A percentile compares a stretch with the other conserved stretches of the same genome.
Conservation (phyloP, 768 basidiomycete species). For the Boletus subparvulus region DNA sequence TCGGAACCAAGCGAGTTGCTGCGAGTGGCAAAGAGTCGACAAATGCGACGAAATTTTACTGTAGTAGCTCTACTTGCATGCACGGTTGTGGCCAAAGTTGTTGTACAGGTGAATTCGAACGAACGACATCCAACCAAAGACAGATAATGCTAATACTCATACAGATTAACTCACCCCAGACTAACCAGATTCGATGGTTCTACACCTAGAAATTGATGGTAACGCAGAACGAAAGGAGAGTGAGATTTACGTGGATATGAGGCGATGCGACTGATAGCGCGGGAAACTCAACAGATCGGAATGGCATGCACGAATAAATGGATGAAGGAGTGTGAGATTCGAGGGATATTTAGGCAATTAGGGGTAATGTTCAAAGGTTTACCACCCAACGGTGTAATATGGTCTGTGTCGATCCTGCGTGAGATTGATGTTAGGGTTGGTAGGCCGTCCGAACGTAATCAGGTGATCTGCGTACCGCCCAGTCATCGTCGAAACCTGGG, state of each 20-base stretch:
- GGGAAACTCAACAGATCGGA: not conserved
- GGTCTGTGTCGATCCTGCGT: not conserved
- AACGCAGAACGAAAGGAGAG: not conserved
- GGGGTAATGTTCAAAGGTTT: not conserved
- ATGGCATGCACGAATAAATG: not conserved
- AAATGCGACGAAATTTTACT: too few relatives aligned
- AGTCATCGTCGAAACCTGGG: not conserved
- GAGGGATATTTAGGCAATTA: not conserved
- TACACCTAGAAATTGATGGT: not conserved
- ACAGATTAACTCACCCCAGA: not conserved
- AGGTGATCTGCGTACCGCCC: conserved; percentile 3
- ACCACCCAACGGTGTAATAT: conserved; percentile 13
- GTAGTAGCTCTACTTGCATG: too few relatives aligned
- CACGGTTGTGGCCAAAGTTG: too few relatives aligned
- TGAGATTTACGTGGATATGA: not conserved
- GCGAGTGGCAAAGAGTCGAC: too few relatives aligned
- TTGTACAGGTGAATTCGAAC: conserved; percentile 3
- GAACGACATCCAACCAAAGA: not conserved
- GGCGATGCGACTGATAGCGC: conserved; percentile 3
- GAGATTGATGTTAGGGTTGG: not conserved
- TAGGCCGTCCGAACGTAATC: not conserved
- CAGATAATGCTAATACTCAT: conserved; percentile 1
- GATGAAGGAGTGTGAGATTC: not conserved
- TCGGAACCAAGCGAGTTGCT: too few relatives aligned
- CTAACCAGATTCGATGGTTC: not conserved